Base-by-base conservation (phyloP, 495 filamentous ascomycete genomes). In the Astrothelium subdiscretum region DNA sequence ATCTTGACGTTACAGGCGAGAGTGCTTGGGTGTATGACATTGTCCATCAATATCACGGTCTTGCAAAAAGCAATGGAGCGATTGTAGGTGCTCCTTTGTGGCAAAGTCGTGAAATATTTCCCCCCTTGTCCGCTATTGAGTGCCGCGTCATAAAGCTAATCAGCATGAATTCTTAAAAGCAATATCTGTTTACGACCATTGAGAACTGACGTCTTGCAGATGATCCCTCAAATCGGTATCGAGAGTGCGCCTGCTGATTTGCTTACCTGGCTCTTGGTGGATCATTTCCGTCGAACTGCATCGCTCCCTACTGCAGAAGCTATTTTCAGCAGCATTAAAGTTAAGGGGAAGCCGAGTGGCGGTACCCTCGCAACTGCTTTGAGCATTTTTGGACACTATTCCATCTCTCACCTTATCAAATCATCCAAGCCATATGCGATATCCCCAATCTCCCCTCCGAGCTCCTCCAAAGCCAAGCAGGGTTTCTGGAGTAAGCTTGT, bases 1-100 rank as follows among this genome's bases (percentile, higher is more conserved):
- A 96, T 71, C 77, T 97, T 48, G 92, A 97, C 76, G 83, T 83
- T 32, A 96, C 92, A 13, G 92, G 92, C 40, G 94, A 98, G 71
- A 82, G 83, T 8, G 87, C 89, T 8, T 98, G 88, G 83, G 81
- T 91, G 29, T 76, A 80, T 62, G 75, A 82, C 27, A 94, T 96
- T 79, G 83, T 97, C 60, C 78, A 84, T 20, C 88, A 90, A 66
- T 94, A 95, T 69, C 82, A 92, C 62, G 79, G 84, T 13, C 80
- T 75, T 0, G 94, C 94, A 18, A 84, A 91, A 68, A 71, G 74
- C 15, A 91, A 79, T 64, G 87, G 88, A 52, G 88, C 90, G 29
- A 87, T 94, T 72, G 82, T 84, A 67, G 64, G 82, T 69, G 20
- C 15, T 43, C 27, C 29, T 10, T 2, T 11, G 32, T 59, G 8